phyloP scores from a whole-genome alignment of 2,329 filamentous ascomycete genomes.

The Phoma herbarum region DNA sequence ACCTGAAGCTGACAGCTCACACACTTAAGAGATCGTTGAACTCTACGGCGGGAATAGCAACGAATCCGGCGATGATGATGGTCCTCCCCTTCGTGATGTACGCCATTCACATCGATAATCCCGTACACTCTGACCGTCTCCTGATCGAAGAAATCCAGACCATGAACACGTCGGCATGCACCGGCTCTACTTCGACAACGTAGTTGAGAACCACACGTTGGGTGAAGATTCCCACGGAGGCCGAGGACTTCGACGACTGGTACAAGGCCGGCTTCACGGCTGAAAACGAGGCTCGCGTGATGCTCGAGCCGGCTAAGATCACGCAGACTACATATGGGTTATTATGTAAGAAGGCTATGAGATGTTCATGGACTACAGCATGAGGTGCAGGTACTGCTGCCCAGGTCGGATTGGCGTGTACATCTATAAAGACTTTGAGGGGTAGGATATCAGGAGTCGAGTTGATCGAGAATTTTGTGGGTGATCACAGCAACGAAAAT shows the following conservation, averaged over 20 bases:
- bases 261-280: conserved; percentile 17
- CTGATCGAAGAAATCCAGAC: conserved; percentile 4
- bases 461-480: conserved; percentile 26
- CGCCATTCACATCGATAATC: neutral
- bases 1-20: neutral
- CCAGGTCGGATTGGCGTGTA: conserved; percentile 31
- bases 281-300: conserved; percentile 8
- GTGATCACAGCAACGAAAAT: neutral
- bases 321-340: conserved; percentile 23
- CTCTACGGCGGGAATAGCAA: neutral
- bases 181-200: conserved; percentile 14
- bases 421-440: conserved; percentile 28
- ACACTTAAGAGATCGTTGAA: neutral
- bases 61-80: neutral
- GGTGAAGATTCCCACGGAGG: conserved; percentile 8
- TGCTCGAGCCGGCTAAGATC: conserved; percentile 18
- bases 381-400: conserved; percentile 21
- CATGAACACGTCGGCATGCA: conserved; percentile 20
- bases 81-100: conserved; percentile 6
- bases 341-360: conserved; percentile 26
- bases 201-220: conserved; percentile 6
- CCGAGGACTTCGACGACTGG: conserved; percentile 7
- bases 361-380: conserved; percentile 14
- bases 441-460: conserved; percentile 25
- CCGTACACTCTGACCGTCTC: neutral